Conservation (phyloP, 257 asterid species). For the Gynochthodes officinalis region DNA sequence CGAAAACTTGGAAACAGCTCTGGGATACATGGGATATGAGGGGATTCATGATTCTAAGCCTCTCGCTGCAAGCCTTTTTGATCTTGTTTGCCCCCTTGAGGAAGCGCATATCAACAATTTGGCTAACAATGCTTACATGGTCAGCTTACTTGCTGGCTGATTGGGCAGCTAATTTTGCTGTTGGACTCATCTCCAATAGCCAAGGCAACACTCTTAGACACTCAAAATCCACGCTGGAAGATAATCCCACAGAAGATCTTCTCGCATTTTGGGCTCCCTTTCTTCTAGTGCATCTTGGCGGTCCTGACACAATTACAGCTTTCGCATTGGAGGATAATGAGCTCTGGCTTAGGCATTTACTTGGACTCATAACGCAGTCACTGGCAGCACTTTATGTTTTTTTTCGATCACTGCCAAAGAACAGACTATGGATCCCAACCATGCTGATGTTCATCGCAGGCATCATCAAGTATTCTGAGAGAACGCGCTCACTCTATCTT, state of each 20-base stretch:
- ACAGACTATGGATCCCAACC: constrained; percentile 39
- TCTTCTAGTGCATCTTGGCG: constrained; percentile 53
- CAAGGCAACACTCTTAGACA: constrained; percentile 7
- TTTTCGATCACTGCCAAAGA: constrained; percentile 28
- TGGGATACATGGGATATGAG: constrained; percentile 47
- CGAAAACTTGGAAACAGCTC: constrained; percentile 25
- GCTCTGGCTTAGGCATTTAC: constrained; percentile 47
- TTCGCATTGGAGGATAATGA: constrained; percentile 50
- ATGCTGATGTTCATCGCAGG: constrained; percentile 36
- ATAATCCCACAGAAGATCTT: constrained; percentile 17
- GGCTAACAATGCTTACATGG: constrained; percentile 38
- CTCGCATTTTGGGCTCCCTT: constrained; percentile 52
- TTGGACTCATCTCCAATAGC: constrained; percentile 48
- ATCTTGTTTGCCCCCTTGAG: constrained; percentile 35
- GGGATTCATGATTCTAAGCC: constrained; percentile 36
- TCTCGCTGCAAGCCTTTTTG: constrained; percentile 36
- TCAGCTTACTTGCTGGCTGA: constrained; percentile 50
- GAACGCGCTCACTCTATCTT: constrained; percentile 35
- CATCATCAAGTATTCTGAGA: constrained; percentile 40
- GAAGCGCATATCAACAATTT: constrained; percentile 21
- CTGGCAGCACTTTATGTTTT: constrained; percentile 36
- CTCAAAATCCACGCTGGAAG: not conserved
- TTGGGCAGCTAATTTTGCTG: constrained; percentile 44
- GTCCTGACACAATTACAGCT: constrained; percentile 55
- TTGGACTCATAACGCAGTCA: constrained; percentile 35